These are phyloP conservation scores for Populus hybrid DNA, from an alignment of 441 rosid species.

Conservation along the genomic window DNA sequence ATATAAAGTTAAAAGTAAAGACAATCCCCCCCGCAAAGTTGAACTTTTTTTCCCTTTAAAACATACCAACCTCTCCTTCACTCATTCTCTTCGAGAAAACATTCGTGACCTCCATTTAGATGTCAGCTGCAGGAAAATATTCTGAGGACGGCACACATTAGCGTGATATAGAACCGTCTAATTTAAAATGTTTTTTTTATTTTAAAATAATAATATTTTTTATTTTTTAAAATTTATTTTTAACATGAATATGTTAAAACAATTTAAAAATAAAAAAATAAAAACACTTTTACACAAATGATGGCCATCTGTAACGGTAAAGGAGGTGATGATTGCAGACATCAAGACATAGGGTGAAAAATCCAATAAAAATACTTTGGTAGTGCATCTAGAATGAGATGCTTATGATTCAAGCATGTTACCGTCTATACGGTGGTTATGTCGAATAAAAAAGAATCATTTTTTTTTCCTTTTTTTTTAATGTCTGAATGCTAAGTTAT, in stretches of 20 bases:
- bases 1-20: slow-evolving; percentile 10
- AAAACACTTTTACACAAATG: no score
- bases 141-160: background rate
- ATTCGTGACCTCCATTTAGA: slow-evolving; percentile 15
- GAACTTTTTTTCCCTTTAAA: slow-evolving; percentile 9
- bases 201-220: no score
- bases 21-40: slow-evolving; percentile 8
- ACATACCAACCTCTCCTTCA: slow-evolving; percentile 13
- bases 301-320: slow-evolving; percentile 19
- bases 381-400: slow-evolving; percentile 17
- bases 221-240: no score
- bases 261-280: no score
- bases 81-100: slow-evolving; percentile 19
- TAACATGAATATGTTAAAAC: no score
- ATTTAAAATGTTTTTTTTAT: no score
- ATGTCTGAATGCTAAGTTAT: no score
- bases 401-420: no score
- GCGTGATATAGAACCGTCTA: background rate
- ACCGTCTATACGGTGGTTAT: background rate
- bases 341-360: slow-evolving; percentile 6
- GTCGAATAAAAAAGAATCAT: background rate
- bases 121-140: background rate
- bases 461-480: no score
- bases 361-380: slow-evolving; percentile 40
- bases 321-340: no score